Percentiles rank a stretch among this genome's conserved stretches.
Conservation (phyloP, 768 basidiomycete genomes). For the Suillus clintonianus region DNA sequence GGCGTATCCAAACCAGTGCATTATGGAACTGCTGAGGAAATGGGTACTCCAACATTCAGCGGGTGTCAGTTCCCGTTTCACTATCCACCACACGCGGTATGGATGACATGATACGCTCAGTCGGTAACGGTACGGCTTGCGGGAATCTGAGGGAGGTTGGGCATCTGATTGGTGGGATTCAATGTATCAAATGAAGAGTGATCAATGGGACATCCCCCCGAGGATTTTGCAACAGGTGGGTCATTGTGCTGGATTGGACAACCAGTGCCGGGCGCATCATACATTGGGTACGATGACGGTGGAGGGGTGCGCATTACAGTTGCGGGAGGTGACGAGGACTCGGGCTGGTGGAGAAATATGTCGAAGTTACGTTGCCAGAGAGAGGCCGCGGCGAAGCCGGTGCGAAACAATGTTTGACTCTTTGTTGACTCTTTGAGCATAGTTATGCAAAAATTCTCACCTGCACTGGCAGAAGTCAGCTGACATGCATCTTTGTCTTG, state of each 20-base stretch:
- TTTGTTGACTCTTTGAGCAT: too few species aligned
- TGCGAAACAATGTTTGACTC: too few species aligned
- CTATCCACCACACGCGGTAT: constrained; percentile 68
- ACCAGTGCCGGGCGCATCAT: constrained; percentile 14
- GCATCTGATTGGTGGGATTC: constrained; percentile 87
- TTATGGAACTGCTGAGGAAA: constrained; percentile 98
- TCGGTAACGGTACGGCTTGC: constrained; percentile 65
- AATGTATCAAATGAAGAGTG: constrained; percentile 45
- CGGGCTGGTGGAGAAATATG: too few species aligned
- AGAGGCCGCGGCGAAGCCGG: too few species aligned
- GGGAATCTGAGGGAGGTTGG: constrained; percentile 72
- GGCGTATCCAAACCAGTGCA: constrained; percentile 95
- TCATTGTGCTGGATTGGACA: constrained; percentile 48
- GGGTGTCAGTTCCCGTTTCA: constrained; percentile 14
- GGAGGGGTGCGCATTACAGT: constrained; percentile 8
- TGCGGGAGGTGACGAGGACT: constrained; percentile 13
- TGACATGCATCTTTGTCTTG: too few species aligned
- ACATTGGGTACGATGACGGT: constrained; percentile 14
- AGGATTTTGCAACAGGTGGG: constrained; percentile 15
- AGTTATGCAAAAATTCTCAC: too few species aligned
- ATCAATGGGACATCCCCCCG: constrained; percentile 64
- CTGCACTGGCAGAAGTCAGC: too few species aligned
- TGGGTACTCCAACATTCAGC: constrained; percentile 86
- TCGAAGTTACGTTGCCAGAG: too few species aligned
- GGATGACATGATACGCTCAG: constrained; percentile 73